Evolutionary conservation across 441 rosid species (phyloP).

Genomic region (Populus hybrid): DNA sequence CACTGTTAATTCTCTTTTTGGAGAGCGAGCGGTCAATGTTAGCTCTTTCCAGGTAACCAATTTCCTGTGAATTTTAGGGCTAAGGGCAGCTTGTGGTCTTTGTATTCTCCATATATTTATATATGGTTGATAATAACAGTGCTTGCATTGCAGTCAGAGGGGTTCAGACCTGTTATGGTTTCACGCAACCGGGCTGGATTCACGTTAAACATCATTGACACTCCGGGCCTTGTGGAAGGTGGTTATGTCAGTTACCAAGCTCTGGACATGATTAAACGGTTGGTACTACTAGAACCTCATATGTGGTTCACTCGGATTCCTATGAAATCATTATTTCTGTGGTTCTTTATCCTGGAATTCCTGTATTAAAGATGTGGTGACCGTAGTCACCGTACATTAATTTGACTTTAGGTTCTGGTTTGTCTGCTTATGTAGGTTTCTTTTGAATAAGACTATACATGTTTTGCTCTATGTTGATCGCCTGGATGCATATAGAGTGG

Average conservation of each 20-base stretch:
- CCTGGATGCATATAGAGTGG: conserved; percentile 93
- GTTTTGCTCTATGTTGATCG: conserved; percentile 86
- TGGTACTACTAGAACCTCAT: conserved; percentile 17
- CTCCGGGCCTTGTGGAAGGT: conserved; percentile 95
- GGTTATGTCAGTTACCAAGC: conserved; percentile 94
- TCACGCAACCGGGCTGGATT: conserved; percentile 80
- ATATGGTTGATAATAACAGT: neutral
- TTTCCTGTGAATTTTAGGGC: neutral
- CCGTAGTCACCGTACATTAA: too few species aligned
- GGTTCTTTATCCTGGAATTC: neutral
- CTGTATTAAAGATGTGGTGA: neutral
- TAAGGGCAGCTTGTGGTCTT: neutral
- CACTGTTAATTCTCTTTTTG: conserved; percentile 85
- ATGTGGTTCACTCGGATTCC: neutral
- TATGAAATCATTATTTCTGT: neutral
- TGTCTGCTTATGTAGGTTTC: conserved; percentile 52
- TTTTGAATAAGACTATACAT: conserved; percentile 81
- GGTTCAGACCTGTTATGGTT: conserved; percentile 77
- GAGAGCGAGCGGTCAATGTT: conserved; percentile 90
- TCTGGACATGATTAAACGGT: conserved; percentile 87
- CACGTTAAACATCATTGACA: conserved; percentile 76
- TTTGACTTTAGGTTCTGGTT: conserved; percentile 1
- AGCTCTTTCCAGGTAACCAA: conserved; percentile 73
- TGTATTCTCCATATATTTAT: neutral
- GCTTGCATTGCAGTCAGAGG: conserved; percentile 60